Evolutionary conservation across 345 rosid genomes (phyloP).

Genomic region (Rhizophora apiculata): DNA sequence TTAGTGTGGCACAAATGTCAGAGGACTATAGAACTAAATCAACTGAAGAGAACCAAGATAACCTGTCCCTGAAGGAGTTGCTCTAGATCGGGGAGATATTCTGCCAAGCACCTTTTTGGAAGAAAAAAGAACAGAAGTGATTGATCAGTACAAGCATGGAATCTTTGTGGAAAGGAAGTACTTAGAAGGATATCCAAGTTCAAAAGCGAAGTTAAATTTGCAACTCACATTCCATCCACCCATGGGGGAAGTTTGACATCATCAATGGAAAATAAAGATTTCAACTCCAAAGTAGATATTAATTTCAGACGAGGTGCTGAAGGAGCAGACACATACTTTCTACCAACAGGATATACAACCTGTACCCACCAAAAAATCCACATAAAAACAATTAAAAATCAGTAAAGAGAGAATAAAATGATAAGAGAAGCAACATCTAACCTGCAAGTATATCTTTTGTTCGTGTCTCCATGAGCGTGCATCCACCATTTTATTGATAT

Average conservation of each 20-base stretch:
- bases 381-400: neutral
- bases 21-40: constrained; percentile 12
- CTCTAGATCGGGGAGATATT: constrained; percentile 96
- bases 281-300: constrained; percentile 65
- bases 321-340: constrained; percentile 63
- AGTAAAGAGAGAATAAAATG: neutral
- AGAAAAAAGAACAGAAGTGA: constrained; percentile 12
- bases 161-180: constrained; percentile 1
- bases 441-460: constrained; percentile 93
- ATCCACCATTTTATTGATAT: constrained; percentile 72
- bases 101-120: constrained; percentile 88
- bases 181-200: neutral
- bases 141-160: constrained; percentile 16
- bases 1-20: neutral
- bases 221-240: constrained; percentile 84
- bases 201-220: neutral
- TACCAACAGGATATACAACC: constrained; percentile 82
- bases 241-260: constrained; percentile 95
- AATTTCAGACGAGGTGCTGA: constrained; percentile 82
- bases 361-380: constrained; percentile 30
- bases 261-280: constrained; percentile 60
- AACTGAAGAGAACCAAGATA: constrained; percentile 15
- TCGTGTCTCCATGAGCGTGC: constrained; percentile 89
- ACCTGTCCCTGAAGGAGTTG: constrained; percentile 83
- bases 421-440: constrained; percentile 26